Conservation (phyloP, 202 grass and related monocot genomes). For the Digitaria exilis region DNA sequence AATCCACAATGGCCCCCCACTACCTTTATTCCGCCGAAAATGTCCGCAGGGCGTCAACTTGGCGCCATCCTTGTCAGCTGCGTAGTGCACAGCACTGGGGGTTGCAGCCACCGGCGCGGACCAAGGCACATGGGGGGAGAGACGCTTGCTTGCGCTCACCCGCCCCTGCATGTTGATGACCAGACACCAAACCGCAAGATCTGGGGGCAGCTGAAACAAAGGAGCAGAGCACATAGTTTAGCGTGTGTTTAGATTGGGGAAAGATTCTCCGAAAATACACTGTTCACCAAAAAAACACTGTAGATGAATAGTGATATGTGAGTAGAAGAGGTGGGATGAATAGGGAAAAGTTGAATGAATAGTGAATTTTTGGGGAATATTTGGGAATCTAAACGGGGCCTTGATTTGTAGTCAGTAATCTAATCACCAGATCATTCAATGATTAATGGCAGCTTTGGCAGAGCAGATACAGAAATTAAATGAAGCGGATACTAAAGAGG, state of each 20-base stretch:
- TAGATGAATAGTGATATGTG: too few relatives aligned
- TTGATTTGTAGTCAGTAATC: background rate
- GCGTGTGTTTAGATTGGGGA: too few relatives aligned
- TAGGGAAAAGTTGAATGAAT: too few relatives aligned
- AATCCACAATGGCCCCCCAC: background rate
- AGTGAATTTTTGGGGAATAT: too few relatives aligned
- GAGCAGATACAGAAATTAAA: background rate
- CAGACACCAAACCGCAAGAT: slow-evolving; percentile 31
- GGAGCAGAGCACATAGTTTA: background rate
- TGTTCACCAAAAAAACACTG: too few relatives aligned
- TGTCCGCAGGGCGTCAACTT: background rate
- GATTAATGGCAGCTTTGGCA: background rate
- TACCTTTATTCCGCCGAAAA: background rate
- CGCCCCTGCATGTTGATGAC: background rate
- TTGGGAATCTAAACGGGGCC: too few relatives aligned
- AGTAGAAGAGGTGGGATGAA: too few relatives aligned
- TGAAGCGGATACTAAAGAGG: background rate
- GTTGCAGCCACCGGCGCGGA: background rate
- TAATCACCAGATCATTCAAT: background rate
- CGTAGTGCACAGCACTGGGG: background rate
- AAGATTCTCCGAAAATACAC: too few relatives aligned
- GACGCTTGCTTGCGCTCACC: background rate
- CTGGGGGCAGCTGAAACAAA: slow-evolving; percentile 45
- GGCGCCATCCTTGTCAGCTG: background rate
- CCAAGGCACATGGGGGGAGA: slow-evolving; percentile 32